A percentile compares a stretch with the other conserved stretches of the same genome.
phyloP scores from a whole-genome alignment of 2,329 filamentous ascomycete genomes.

The Xylaria polymorpha region DNA sequence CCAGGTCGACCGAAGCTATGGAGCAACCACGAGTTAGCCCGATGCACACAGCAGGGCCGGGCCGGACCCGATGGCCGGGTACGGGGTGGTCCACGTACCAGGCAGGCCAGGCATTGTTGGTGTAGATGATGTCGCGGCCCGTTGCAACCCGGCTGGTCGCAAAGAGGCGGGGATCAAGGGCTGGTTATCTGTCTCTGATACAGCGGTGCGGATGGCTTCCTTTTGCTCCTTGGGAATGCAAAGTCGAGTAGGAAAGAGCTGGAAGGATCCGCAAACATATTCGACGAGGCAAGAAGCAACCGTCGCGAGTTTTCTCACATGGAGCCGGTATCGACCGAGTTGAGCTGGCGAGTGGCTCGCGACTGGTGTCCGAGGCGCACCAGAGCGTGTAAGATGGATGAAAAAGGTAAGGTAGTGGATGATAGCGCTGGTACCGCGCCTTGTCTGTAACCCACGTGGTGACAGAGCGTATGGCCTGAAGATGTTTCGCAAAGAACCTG shows the following conservation, averaged over 20 bases:
- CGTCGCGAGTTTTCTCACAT: constrained; percentile 47
- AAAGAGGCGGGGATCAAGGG: constrained; percentile 30
- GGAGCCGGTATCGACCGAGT: constrained; percentile 40
- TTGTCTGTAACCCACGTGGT: constrained; percentile 25
- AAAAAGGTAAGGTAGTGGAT: not conserved
- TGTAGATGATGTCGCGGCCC: constrained; percentile 28
- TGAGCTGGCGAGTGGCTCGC: constrained; percentile 22
- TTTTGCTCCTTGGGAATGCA: constrained; percentile 50
- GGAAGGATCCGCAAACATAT: constrained; percentile 51
- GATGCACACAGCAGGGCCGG: constrained; percentile 18
- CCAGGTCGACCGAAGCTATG: constrained; percentile 92
- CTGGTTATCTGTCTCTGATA: constrained; percentile 20
- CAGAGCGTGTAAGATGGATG: not conserved
- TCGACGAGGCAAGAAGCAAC: constrained; percentile 43
- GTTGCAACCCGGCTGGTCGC: constrained; percentile 30
- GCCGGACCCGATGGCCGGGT: not conserved
- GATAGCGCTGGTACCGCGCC: constrained; percentile 7
- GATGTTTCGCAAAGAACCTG: constrained; percentile 8
- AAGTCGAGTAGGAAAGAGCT: constrained; percentile 48
- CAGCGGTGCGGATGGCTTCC: constrained; percentile 44
- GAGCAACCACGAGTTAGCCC: constrained; percentile 31
- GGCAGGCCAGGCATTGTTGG: constrained; percentile 66
- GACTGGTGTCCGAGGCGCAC: not conserved
- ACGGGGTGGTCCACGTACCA: constrained; percentile 55
- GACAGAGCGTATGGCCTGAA: not conserved